Base-by-base conservation (phyloP, 106 monocot genomes). In the Dendrobium nobile region DNA sequence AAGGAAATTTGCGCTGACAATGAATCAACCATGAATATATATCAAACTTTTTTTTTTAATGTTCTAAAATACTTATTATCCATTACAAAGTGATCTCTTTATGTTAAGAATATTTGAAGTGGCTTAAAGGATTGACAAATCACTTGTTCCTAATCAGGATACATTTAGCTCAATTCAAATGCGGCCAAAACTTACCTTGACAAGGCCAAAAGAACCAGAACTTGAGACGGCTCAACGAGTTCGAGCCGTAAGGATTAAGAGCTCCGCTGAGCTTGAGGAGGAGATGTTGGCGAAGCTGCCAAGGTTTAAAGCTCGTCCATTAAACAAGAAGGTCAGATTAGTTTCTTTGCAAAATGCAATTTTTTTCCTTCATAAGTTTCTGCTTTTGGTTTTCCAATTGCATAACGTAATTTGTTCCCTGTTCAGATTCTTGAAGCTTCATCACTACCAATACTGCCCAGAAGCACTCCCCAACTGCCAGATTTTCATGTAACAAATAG, bases 251-350 rank as follows among this genome's bases (percentile, higher is more conserved):
- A 87, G 91, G 82, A 77, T 93, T 18, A 99, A 95, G 78, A 99
- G 95, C 79, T 87, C 95, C 26, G 91, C 85, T 16, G 98, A 99
- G 80, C 80, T 95, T 17, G 98, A 99, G 67, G 89, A 88, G 80
- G 98, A 98, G 77, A 93, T 93, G 93, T 61, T 99, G 79, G 89
- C 98, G 26, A 99, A 93, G 81, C 85, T 99, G 10, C 98, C 98
- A 0, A 99, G 93, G 70, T 99, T 99, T 72, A 99, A 90, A 88
- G 95, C 95, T 74, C 83, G 89, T 1, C 90, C 98, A 9, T 33
- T 99, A 15, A 99, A 99, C 77, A 99, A 90, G 81, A 99, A 99
- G 88, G 98, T 99, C 75, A 75, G 11, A n/a, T 73, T 33, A 33
- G 18, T 31, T 67, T 77, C 15, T 20, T 48, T 13, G 13, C 19